Evolutionary conservation across 306 rosid species (phyloP), one percentile per base, ranked within the genome.

Genomic region (Cucumis melo): DNA sequence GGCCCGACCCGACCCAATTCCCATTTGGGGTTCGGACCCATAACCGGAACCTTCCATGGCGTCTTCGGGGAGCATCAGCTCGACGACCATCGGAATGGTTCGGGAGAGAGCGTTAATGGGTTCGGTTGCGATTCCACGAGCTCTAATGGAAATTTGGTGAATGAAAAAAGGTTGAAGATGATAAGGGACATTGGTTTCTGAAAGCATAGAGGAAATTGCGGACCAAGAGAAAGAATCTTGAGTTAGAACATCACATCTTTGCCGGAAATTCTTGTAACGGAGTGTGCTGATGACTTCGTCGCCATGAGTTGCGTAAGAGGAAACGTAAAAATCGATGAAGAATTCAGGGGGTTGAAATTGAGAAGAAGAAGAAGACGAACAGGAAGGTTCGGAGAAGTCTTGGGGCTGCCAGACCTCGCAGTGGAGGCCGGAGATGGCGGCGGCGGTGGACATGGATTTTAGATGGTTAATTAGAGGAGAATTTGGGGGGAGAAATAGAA

Each of bases 91-190:
- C 10, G 68, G 78, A 41, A 75, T 59, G 60, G 77, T 73, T 3
- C 23, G 44, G 44, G 8, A 50, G 12, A 75, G 32, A 38, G 29
- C 54, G 34, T 78, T 72, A 10, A 7, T 16, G 6, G 81, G 81
- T 7, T 78, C 44, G 32, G 50, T 7, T 15, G 68, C 78, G 9
- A 81, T 77, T 16, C 75, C 27, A 14, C 78, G 70, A 39, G 68
- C 81, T 2, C 36, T 34, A 8, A 13, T 24, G 7, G 61, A 60
- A 19, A 81, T 81, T 8, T 58, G 70, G 21, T 77, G 78, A 58
- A 81, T 81, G 58, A 77, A 70, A n/a, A 19, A 61, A 2, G 81
- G 81, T 53, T 81, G 84, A 62, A 53, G 74, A 27, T 72, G 78
- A 21, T 50, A n/a, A 32, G 84, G 84, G 27, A 81, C 81, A 8